Evolutionary conservation across 2,329 filamentous ascomycete genomes (phyloP).

Genomic region (Colletotrichum nymphaeae): DNA sequence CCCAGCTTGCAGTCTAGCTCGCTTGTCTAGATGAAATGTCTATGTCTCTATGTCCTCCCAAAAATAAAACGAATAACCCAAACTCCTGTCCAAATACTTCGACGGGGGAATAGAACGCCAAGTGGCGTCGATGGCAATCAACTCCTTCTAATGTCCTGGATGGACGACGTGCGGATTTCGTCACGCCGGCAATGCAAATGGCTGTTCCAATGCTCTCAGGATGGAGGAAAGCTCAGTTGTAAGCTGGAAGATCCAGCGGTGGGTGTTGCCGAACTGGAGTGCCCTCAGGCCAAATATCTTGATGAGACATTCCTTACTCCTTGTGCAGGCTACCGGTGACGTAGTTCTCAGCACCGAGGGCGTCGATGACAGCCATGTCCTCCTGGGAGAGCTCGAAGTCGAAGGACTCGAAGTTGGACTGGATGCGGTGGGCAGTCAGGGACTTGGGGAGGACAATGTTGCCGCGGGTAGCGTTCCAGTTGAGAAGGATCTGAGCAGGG

Average conservation of each 20-base stretch:
- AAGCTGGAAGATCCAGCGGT: conserved; percentile 13
- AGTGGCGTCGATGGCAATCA: conserved; percentile 20
- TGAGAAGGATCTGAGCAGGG: conserved; percentile 68
- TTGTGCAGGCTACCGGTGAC: conserved; percentile 52
- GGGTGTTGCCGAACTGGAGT: conserved; percentile 6
- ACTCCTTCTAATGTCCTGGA: conserved; percentile 33
- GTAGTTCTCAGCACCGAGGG: conserved; percentile 39
- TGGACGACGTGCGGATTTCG: conserved; percentile 31
- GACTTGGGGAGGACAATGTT: conserved; percentile 74
- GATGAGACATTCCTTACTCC: conserved; percentile 43
- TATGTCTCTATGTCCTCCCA: conserved; percentile 14
- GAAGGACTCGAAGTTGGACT: conserved; percentile 72
- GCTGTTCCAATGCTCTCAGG: conserved; percentile 31
- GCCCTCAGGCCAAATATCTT: conserved; percentile 3
- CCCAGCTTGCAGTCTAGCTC: conserved; percentile 25
- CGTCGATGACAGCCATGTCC: conserved; percentile 55
- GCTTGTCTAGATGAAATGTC: conserved; percentile 13
- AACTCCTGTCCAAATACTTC: conserved; percentile 23
- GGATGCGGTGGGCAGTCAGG: conserved; percentile 67
- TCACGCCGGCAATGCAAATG: conserved; percentile 21
- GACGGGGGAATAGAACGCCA: conserved; percentile 22
- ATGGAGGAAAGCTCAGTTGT: conserved; percentile 27
- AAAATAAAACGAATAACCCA: neutral
- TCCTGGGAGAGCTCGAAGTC: conserved; percentile 69
- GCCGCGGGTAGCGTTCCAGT: conserved; percentile 67